Evolutionary conservation across 192 early-diverging fungal species (phyloP), one percentile per base, ranked within the genome.

Genomic region (Rhizophagus clarus): DNA sequence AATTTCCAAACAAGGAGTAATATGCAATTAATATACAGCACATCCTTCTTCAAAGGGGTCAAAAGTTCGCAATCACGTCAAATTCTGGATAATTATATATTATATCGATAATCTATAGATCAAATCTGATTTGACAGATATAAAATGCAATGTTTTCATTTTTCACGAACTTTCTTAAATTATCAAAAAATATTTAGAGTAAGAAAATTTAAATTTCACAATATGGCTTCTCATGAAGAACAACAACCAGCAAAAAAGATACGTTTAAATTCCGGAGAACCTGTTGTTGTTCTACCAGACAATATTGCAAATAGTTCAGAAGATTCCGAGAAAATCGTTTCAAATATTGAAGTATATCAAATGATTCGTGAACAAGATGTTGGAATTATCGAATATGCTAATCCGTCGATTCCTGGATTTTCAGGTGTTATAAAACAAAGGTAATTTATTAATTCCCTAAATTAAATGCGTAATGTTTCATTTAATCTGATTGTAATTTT

Each of bases 381-480:
- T 1, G 94, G 94, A 32, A 94, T 95, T 75, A 84, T 84, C 8
- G 84, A 87, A 42, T 94, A 84, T 83, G 78, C 90, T 40, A 80
- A 82, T 60, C 70, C 82, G 31, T 42, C 84, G 20, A 83, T 85
- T 56, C 85, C 85, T 14, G 85, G 85, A 2, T 91, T 93, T 76
- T 87, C 82, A 1, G 92, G 86, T 34, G 87, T 89, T 61, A 87
- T 93, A 14, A 93, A 93, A 76, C 84, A 89, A 70, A 84, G 91
- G 91, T 91, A 79, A 28, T 34, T 61, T 28, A 45, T 40, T n/a
- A 64, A n/a, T 15, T 69, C 45, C 60, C 26, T 26, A 49, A 7
- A 40, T 70, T 42, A 40, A 8, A 7, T 40, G 37, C 37, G 8
- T 40, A 40, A 40, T 40, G 37, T 28, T 34, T 42, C 4, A 29